These are phyloP conservation scores for Volutella citrinella DNA, from an alignment of 2,329 filamentous ascomycete genomes.

Conservation along the genomic window DNA sequence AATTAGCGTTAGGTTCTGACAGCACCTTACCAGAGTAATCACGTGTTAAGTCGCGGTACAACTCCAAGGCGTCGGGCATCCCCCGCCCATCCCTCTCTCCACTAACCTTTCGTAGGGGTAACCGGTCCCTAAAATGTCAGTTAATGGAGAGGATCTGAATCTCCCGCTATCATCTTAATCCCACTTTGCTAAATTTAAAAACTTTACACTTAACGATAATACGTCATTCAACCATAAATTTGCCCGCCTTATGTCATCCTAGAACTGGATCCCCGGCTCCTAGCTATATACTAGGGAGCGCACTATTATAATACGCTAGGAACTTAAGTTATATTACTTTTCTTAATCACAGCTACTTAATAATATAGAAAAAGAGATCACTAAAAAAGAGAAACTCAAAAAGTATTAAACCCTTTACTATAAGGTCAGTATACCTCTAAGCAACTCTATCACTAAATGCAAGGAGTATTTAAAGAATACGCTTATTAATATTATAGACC, in stretches of 20 bases:
- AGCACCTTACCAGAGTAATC: too few species aligned
- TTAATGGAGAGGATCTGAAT: too few species aligned
- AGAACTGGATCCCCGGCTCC: conserved; percentile 27
- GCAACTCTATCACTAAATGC: conserved; percentile 17
- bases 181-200: conserved; percentile 27
- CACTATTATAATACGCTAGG: conserved; percentile 27
- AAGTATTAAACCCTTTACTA: conserved; percentile 24
- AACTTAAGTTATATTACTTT: conserved; percentile 28
- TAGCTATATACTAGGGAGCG: conserved; percentile 26
- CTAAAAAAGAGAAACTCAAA: conserved; percentile 16
- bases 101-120: too few species aligned
- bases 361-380: conserved; percentile 4
- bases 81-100: too few species aligned
- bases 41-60: too few species aligned
- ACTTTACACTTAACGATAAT: conserved; percentile 25
- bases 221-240: conserved; percentile 30
- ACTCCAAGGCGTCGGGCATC: too few species aligned
- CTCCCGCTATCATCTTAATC: conserved; percentile 27
- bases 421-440: conserved; percentile 21
- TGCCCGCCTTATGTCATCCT: conserved; percentile 27
- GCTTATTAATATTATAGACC: conserved; percentile 30
- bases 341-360: conserved; percentile 15
- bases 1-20: too few species aligned
- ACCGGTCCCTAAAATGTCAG: too few species aligned
- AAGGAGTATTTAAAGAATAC: conserved; percentile 21